Conservation (phyloP, 495 filamentous ascomycete species). For the Neurospora tetrasperma region DNA sequence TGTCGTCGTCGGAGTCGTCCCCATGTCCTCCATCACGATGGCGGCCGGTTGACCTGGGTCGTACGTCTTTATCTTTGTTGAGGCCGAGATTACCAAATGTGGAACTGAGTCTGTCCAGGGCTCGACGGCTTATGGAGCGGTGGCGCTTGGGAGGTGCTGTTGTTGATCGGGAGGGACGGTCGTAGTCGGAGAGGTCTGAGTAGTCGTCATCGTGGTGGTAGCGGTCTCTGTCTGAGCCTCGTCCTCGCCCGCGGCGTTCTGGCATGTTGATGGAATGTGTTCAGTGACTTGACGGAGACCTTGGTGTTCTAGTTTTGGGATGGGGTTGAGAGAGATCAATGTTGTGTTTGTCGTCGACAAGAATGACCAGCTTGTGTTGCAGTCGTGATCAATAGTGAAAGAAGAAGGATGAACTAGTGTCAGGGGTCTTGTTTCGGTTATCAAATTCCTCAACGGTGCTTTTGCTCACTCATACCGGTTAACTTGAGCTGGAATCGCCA, state of each 20-base stretch:
- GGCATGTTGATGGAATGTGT: background rate
- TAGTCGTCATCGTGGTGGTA: constrained; percentile 7
- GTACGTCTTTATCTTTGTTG: background rate
- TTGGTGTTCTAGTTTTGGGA: background rate
- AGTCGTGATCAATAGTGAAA: background rate
- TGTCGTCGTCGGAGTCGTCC: background rate
- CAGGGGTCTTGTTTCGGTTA: background rate
- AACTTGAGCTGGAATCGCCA: background rate
- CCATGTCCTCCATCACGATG: background rate
- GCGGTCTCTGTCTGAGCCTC: constrained; percentile 8
- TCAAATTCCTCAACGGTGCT: background rate
- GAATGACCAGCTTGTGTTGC: background rate
- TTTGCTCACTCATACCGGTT: background rate
- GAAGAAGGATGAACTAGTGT: background rate
- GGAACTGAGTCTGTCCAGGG: constrained; percentile 14
- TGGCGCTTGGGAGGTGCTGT: constrained; percentile 7
- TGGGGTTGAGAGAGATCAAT: background rate
- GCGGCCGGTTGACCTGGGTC: background rate
- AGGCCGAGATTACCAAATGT: constrained; percentile 11
- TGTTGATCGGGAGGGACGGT: background rate
- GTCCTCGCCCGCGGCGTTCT: background rate
- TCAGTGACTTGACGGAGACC: background rate
- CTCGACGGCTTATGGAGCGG: constrained; percentile 17
- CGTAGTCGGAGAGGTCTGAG: constrained; percentile 10
- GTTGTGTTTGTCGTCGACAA: background rate